phyloP scores from a whole-genome alignment of 768 basidiomycete genomes.

The Agaricus bisporus region DNA sequence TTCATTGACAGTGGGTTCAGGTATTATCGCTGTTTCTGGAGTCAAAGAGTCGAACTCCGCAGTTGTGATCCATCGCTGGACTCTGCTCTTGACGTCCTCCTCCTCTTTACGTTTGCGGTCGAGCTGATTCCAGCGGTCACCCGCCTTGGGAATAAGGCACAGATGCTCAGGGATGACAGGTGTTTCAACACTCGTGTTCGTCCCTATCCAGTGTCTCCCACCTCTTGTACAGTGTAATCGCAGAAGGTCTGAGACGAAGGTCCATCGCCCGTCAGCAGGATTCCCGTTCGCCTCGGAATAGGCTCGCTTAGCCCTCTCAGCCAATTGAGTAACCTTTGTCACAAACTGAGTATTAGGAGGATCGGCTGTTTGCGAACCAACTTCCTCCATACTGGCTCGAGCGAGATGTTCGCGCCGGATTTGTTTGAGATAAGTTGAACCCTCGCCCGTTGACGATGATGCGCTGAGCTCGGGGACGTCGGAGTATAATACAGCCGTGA shows the following conservation, averaged over 20 bases:
- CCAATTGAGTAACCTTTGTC: background rate
- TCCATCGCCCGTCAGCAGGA: conserved; percentile 8
- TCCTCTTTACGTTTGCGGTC: conserved; percentile 6
- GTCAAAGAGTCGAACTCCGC: conserved; percentile 9
- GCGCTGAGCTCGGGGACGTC: background rate
- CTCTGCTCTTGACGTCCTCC: conserved; percentile 5
- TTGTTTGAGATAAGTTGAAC: conserved; percentile 2
- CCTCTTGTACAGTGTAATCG: conserved; percentile 3
- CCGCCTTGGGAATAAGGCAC: conserved; percentile 1
- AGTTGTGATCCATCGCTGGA: conserved; percentile 7
- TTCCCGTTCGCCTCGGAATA: conserved; percentile 6
- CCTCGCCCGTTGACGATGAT: background rate
- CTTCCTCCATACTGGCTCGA: conserved; percentile 9
- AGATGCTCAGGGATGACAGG: background rate
- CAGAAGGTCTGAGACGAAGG: conserved; percentile 3
- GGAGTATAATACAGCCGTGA: conserved; percentile 4
- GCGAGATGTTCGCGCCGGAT: conserved; percentile 8
- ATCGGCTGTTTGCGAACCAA: background rate
- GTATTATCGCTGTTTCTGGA: conserved; percentile 4
- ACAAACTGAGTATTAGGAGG: background rate
- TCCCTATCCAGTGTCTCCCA: conserved; percentile 4
- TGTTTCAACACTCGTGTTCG: background rate
- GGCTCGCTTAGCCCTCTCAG: conserved; percentile 2
- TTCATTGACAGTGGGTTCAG: background rate
- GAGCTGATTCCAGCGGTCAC: conserved; percentile 1